These are phyloP conservation scores for Phytophthora pistaciae DNA, from an alignment of 352 stramenopile genomes.

Conservation along the genomic window DNA sequence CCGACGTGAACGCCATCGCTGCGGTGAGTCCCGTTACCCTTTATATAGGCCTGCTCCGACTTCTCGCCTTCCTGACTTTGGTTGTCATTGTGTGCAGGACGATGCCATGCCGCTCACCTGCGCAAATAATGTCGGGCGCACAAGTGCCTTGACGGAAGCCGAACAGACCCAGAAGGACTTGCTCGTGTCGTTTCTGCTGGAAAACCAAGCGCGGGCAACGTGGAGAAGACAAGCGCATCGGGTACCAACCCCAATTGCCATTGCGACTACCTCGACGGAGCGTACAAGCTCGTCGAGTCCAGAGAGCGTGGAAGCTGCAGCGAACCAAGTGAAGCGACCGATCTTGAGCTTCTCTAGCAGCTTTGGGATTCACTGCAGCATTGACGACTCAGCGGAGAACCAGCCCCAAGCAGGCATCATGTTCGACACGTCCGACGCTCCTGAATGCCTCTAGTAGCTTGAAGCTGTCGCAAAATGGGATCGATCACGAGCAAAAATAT, in stretches of 20 bases:
- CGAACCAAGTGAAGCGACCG: neutral
- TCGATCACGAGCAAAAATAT: conserved; percentile 30
- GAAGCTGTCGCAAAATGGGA: conserved; percentile 13
- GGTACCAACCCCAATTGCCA: neutral
- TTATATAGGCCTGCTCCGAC: neutral
- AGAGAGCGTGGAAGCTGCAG: neutral
- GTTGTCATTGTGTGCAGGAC: conserved; percentile 36
- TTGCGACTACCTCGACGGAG: neutral
- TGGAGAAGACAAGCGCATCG: conserved; percentile 45
- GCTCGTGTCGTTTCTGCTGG: conserved; percentile 50
- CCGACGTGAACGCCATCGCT: conserved; percentile 80
- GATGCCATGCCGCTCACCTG: conserved; percentile 75
- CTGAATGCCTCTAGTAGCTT: conserved; percentile 3
- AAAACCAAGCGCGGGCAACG: conserved; percentile 57
- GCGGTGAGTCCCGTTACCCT: conserved; percentile 33
- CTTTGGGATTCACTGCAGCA: conserved; percentile 34
- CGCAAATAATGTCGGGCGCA: conserved; percentile 37
- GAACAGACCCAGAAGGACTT: conserved; percentile 36
- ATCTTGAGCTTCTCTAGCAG: conserved; percentile 49
- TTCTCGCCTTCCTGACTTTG: neutral
- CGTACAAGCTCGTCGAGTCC: neutral
- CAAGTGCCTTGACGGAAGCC: conserved; percentile 1
- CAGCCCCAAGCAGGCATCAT: conserved; percentile 24
- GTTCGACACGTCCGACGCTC: conserved; percentile 41
- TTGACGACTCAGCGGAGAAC: conserved; percentile 23